Evolutionary conservation across 2,329 filamentous ascomycete species (phyloP).

Genomic region (Ophiostoma angusticollis): DNA sequence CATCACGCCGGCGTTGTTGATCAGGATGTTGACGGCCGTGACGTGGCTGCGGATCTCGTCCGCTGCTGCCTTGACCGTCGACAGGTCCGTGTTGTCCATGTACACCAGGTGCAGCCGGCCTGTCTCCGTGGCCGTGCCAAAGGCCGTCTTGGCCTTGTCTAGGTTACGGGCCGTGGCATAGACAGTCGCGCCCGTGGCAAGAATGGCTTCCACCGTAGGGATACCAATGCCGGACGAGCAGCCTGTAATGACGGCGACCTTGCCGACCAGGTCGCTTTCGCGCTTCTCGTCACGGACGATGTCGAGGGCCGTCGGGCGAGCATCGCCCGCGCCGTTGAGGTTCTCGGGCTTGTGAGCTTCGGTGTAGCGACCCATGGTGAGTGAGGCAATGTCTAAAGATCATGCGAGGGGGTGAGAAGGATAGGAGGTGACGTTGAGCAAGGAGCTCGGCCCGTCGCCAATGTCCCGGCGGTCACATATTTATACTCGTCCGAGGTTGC

Average conservation of each 20-base stretch:
- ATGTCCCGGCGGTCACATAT: too few relatives aligned
- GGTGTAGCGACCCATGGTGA: constrained; percentile 13
- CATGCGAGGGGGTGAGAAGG: too few relatives aligned
- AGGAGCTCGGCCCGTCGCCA: too few relatives aligned
- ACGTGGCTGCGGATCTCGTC: constrained; percentile 18
- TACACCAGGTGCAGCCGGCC: constrained; percentile 23
- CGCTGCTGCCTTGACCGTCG: constrained; percentile 22
- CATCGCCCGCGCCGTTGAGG: constrained; percentile 22
- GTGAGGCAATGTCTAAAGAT: not conserved
- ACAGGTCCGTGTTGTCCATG: constrained; percentile 19
- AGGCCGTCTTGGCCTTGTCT: constrained; percentile 23
- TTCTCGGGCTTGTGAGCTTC: constrained; percentile 9
- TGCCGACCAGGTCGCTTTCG: constrained; percentile 22
- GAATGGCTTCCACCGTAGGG: constrained; percentile 28
- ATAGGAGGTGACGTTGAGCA: too few relatives aligned
- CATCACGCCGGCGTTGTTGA: constrained; percentile 36
- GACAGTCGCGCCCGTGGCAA: constrained; percentile 28
- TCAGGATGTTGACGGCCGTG: constrained; percentile 18
- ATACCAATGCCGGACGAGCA: constrained; percentile 26
- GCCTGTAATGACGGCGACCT: constrained; percentile 29
- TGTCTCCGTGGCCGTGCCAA: constrained; percentile 17
- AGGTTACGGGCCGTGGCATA: constrained; percentile 30
- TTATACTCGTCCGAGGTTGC: too few relatives aligned
- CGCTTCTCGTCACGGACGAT: constrained; percentile 24
- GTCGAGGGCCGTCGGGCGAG: constrained; percentile 24